These are phyloP conservation scores for Biscogniauxia mediterranea DNA, from an alignment of 2,329 filamentous ascomycete species.

Conservation along the genomic window DNA sequence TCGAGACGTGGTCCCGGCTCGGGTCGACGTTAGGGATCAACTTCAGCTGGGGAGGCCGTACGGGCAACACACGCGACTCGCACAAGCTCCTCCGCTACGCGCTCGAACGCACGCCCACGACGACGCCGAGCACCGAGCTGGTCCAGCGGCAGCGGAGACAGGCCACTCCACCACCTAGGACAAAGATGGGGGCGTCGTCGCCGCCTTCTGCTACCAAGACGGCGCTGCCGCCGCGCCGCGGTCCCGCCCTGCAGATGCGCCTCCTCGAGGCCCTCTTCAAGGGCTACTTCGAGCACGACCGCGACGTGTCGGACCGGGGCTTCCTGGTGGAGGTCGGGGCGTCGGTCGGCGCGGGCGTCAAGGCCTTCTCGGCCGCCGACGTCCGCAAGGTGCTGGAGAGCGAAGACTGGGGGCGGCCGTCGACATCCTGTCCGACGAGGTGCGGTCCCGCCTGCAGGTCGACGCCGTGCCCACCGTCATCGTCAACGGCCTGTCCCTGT, in stretches of 20 bases:
- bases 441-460: conserved; percentile 18
- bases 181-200: neutral
- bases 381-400: conserved; percentile 18
- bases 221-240: conserved; percentile 13
- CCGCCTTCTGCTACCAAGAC: neutral
- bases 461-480: conserved; percentile 72
- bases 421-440: conserved; percentile 25
- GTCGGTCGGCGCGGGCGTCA: neutral
- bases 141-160: neutral
- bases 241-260: conserved; percentile 36
- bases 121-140: conserved; percentile 26
- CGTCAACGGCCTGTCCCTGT: conserved; percentile 64
- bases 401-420: conserved; percentile 35
- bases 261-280: conserved; percentile 43
- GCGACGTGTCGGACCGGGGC: conserved; percentile 40
- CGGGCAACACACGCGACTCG: conserved; percentile 44
- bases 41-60: conserved; percentile 41
- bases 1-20: conserved; percentile 23
- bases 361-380: conserved; percentile 6
- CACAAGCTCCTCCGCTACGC: conserved; percentile 49
- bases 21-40: conserved; percentile 38
- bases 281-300: conserved; percentile 41
- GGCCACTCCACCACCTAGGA: neutral
- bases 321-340: conserved; percentile 37
- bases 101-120: conserved; percentile 28